Base-by-base conservation (phyloP, 2,329 filamentous ascomycete genomes). In the Orbilia javanica region DNA sequence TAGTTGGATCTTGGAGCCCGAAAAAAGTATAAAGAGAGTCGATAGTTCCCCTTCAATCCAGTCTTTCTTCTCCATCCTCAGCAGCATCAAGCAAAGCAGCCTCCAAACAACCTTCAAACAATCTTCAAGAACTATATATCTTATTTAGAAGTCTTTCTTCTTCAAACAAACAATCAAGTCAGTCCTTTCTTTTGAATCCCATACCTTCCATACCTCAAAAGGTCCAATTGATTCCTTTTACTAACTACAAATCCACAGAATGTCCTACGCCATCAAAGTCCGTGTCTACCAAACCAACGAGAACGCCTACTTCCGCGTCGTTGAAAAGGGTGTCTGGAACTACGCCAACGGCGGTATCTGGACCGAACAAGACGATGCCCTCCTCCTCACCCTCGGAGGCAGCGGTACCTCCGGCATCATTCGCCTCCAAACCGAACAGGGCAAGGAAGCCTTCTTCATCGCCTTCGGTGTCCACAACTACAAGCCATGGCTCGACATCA, bases 291-390 rank as follows among this genome's bases (percentile, higher is more conserved):
- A 74, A 46, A 74, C 62, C 39, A 68, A 74, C 62, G 25, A 22
- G 8, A 55, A 68, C 62, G 63, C 70, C 44, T 87, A 85, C 72
- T 83, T 84, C 0, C 84, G 83, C 0, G 81, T 88, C 5, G 80
- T 82, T 1, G 82, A 84, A 4, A 82, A 82, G 1, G 85, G 85
- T 0, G 81, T 83, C 22, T 86, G 85, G 77, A 15, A 74, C 52
- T 74, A 74, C 36, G 70, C 62, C 62, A 42, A 60, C 29, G 70
- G 70, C 57, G 70, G 70, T 22, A 55, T 31, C 46, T 74, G 70
- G 70, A 50, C 60, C 46, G 25, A 39, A 25, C 31, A 63, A 34
- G 50, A 66, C 39, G 63, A 25, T 15, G 31, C 31, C 15, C 29
- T 36, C 29, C 31, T 44, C 22, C 53, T 70, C 63, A 74, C 70